Percentiles rank a stretch among this genome's conserved stretches.
Conservation (phyloP, 768 basidiomycete species). For the Leccinum olivaceopallidum region DNA sequence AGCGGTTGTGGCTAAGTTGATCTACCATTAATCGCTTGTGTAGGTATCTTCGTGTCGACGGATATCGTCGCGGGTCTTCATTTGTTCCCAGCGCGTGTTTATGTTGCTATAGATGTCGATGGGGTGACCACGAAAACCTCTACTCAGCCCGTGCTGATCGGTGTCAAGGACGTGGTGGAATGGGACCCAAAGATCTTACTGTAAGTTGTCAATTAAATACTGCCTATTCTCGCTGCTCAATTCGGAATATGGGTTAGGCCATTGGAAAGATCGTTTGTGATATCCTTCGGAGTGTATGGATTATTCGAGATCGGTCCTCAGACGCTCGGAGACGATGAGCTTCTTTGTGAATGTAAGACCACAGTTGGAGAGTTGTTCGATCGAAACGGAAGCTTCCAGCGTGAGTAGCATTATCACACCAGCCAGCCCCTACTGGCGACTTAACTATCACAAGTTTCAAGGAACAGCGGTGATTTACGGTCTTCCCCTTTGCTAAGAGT, state of each 20-base stretch:
- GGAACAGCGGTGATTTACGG: not conserved
- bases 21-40: not conserved
- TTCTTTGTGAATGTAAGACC: not conserved
- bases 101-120: not conserved
- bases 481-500: not conserved
- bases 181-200: not conserved
- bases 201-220: not conserved
- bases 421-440: not conserved
- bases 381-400: not conserved
- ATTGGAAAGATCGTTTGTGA: not conserved
- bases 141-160: not conserved
- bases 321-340: not conserved
- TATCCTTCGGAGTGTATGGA: not conserved
- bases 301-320: not conserved
- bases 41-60: not conserved
- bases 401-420: not conserved
- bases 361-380: conserved; percentile 1
- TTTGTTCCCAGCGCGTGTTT: not conserved
- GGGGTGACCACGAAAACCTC: not conserved
- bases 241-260: not conserved
- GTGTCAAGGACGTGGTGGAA: not conserved
- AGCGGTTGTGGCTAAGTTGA: not conserved
- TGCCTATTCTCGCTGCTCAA: not conserved
- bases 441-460: not conserved
- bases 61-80: not conserved